Percentiles rank a stretch among this genome's conserved stretches.
Conservation (phyloP, 83 land plant species). For the Diphasiastrum complanatum region DNA sequence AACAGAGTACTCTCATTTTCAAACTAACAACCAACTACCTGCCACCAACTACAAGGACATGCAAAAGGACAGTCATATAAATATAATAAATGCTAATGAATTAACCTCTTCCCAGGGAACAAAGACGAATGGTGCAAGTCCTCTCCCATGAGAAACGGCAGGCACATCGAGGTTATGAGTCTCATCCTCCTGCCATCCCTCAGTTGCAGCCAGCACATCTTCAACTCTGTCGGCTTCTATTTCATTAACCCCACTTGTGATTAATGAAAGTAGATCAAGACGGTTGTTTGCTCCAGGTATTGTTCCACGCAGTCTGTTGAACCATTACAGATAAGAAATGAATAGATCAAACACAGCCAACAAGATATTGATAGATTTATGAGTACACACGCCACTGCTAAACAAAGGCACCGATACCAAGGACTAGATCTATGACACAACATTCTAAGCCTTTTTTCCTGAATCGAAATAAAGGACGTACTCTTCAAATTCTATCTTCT, state of each 20-base stretch:
- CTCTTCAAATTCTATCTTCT: too few relatives aligned
- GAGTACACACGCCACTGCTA: too few relatives aligned
- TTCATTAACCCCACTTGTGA: slow-evolving; percentile 77
- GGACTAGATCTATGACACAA: too few relatives aligned
- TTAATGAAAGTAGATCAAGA: slow-evolving; percentile 61
- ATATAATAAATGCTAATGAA: background rate
- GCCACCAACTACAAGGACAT: background rate
- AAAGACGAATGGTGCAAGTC: slow-evolving; percentile 81
- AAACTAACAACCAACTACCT: background rate
- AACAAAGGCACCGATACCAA: too few relatives aligned
- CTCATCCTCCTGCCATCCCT: slow-evolving; percentile 79
- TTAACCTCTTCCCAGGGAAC: slow-evolving; percentile 87
- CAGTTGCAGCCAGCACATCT: slow-evolving; percentile 50
- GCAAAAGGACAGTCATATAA: too few relatives aligned
- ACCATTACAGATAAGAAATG: background rate
- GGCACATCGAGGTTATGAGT: slow-evolving; percentile 93
- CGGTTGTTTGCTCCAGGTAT: slow-evolving; percentile 80
- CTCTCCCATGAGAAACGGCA: slow-evolving; percentile 82
- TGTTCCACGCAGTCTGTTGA: slow-evolving; percentile 73
- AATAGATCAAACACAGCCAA: too few relatives aligned
- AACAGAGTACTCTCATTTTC: background rate
- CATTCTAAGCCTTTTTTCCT: too few relatives aligned
- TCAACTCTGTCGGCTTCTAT: slow-evolving; percentile 38
- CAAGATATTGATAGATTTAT: too few relatives aligned
- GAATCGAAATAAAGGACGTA: too few relatives aligned